Evolutionary conservation across 305 asterid species (phyloP), one percentile per base, ranked within the genome.

Genomic region (Ilex paraguariensis): DNA sequence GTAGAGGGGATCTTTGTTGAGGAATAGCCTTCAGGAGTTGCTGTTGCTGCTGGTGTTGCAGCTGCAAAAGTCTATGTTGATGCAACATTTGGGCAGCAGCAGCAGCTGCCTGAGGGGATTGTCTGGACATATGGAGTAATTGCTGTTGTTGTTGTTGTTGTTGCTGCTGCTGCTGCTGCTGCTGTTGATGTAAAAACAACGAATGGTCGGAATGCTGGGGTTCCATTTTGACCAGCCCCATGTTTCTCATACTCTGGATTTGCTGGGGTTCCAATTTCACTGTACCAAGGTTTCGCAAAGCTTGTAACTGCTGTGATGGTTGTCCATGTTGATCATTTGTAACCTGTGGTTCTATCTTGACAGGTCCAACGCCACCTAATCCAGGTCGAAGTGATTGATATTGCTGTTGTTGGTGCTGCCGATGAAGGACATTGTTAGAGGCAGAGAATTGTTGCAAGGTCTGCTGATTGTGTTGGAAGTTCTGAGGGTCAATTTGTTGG

Each of bases 201-300:
- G 96, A 85, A 0, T 89, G 68, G 50, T 85, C 95, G 0, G 90
- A 75, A 61, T 82, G 86, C 64, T 84, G 97, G 31, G 84, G 80
- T 59, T 88, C 98, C 83, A 84, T 70, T 77, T 92, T 92, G n/a
- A 85, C 84, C 15, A 84, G 72, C 4, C 75, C 85, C 70, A 82
- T 60, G 70, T 74, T 66, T 75, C 98, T 83, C 79, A 87, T 79
- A 75, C 65, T 77, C 51, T 83, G 86, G 57, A 88, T 39, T 44
- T 84, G 98, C 63, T 92, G 98, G 0, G 84, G 86, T 62, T 89
- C 98, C 81, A 82, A 15, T 55, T 92, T 92, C 16, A 87, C 94
- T 6, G 84, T 14, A 60, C 87, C 80, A 64, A 79, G 69, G 72
- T 62, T 82, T 66, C 86, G 69, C 59, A 85, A 42, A 60, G 75